Conservation (phyloP, 2,329 filamentous ascomycete species). For the Sarocladiaceae sp. region DNA sequence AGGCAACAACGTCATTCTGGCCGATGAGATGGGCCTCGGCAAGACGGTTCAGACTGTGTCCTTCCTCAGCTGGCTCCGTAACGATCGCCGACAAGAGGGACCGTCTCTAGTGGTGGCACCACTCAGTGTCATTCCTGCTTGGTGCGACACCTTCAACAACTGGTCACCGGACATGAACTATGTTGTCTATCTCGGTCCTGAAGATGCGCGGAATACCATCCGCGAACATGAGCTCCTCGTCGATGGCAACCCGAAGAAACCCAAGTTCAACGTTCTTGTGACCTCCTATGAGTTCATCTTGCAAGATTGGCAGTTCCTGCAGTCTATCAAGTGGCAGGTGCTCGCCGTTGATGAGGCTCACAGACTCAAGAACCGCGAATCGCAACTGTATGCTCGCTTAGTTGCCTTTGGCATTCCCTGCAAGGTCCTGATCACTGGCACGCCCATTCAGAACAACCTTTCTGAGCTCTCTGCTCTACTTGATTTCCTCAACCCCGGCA, state of each 20-base stretch:
- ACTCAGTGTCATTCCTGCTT: conserved; percentile 92
- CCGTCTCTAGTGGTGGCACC: conserved; percentile 97
- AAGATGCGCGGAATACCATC: conserved; percentile 79
- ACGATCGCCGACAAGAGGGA: conserved; percentile 82
- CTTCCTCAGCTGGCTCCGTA: conserved; percentile 94
- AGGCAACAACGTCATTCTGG: conserved; percentile 91
- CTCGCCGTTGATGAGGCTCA: conserved; percentile 96
- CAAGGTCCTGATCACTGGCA: conserved; percentile 90
- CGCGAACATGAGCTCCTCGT: conserved; percentile 83
- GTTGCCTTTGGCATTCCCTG: conserved; percentile 82
- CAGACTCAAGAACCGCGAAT: conserved; percentile 91
- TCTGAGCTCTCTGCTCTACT: conserved; percentile 87
- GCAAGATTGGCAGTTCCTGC: conserved; percentile 75
- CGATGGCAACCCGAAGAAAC: conserved; percentile 78
- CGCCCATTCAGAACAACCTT: conserved; percentile 94
- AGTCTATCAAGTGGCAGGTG: conserved; percentile 94
- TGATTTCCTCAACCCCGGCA: conserved; percentile 95
- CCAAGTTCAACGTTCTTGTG: conserved; percentile 95
- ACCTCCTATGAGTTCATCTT: conserved; percentile 98
- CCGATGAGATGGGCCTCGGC: conserved; percentile 96
- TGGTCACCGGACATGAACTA: conserved; percentile 98
- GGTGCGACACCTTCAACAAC: conserved; percentile 94
- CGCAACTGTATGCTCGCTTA: conserved; percentile 82
- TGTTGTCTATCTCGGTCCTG: conserved; percentile 90
- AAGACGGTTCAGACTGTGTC: conserved; percentile 98